Evolutionary conservation across 805 yeast species (phyloP).

Genomic region (Yarrowia sp.): DNA sequence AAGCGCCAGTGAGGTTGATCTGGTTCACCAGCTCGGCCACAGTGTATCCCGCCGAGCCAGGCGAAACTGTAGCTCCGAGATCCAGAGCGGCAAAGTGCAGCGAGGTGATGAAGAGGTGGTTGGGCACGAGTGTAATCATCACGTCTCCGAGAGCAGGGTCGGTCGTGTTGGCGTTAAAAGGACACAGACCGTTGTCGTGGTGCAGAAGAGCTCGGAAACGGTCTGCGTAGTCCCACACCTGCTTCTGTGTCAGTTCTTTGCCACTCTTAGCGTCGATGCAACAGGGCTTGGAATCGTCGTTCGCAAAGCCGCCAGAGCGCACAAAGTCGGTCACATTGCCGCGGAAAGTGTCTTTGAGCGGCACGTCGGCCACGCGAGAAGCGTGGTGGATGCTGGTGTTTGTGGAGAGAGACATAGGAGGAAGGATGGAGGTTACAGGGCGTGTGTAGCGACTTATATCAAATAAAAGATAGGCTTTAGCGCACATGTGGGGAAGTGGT

Average conservation of each 20-base stretch:
- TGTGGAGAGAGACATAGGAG: not conserved
- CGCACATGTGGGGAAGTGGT: no score
- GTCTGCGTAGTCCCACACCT: conserved; percentile 19
- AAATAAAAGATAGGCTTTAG: no score
- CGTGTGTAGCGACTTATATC: no score
- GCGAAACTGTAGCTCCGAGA: conserved; percentile 20
- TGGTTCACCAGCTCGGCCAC: conserved; percentile 21
- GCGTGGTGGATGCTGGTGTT: not conserved
- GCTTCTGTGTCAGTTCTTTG: conserved; percentile 8
- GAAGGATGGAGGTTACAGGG: no score
- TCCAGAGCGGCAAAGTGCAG: conserved; percentile 14
- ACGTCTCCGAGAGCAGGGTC: conserved; percentile 9
- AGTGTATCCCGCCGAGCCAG: conserved; percentile 23
- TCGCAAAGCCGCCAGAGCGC: not conserved
- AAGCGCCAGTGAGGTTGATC: conserved; percentile 14
- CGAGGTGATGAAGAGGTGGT: conserved; percentile 20
- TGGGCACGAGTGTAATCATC: conserved; percentile 16
- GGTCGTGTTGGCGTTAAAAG: not conserved
- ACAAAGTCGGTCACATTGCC: conserved; percentile 17
- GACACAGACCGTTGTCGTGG: conserved; percentile 2
- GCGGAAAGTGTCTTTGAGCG: not conserved
- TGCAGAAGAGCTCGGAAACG: not conserved
- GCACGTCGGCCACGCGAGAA: not conserved
- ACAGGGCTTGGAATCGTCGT: conserved; percentile 12
- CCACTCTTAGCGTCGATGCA: conserved; percentile 16